Evolutionary conservation across 2,329 filamentous ascomycete genomes (phyloP), one percentile per base, ranked within the genome.

Genomic region (Colletotrichum sp.): DNA sequence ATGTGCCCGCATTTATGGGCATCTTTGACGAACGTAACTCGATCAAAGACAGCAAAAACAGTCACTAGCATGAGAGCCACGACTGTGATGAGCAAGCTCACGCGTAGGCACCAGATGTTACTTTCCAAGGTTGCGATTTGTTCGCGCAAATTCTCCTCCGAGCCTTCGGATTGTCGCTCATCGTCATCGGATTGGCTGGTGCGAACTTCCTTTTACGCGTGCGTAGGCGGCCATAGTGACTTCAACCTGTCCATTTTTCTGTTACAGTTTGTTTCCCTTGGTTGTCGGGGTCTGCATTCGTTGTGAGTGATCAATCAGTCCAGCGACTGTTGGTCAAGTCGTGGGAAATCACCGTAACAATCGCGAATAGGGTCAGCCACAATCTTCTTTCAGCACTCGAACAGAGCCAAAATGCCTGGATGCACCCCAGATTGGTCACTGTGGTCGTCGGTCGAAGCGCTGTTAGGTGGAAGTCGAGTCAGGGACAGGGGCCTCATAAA

Each of bases 121-220:
- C 69, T 47, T 29, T 72, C 33, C 33, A 72, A 15, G 3, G 34
- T 33, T 4, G 57, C 55, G 3, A 68, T 66, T 8, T 68, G 63
- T 27, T 54, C 65, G 5, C 43, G 69, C 43, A 72, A 11, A 16
- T 29, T 57, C 21, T 72, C 69, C 21, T 72, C 69, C n/a, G 55
- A 27, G 3, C n/a, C 62, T 8, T 71, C 38, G 4, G 54, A 43
- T 18, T 55, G 55, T n/a, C 55, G 64, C 33, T 68, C 69, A 8
- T 68, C 69, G 18, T 72, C 64, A 8, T 68, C 64, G 12, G 69
- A 72, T 33, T 72, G 69, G 47, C 69, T 68, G 15, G 55, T 57
- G 9, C 55, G 55, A 8, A 72, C 57, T 18, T 66, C 57, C 3
- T 62, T 72, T 57, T 72, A 72, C 9, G 36, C 43, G 8, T 58